Base-by-base conservation (phyloP, 1,139 yeast species). In the Saccharomyces pastorianus region DNA sequence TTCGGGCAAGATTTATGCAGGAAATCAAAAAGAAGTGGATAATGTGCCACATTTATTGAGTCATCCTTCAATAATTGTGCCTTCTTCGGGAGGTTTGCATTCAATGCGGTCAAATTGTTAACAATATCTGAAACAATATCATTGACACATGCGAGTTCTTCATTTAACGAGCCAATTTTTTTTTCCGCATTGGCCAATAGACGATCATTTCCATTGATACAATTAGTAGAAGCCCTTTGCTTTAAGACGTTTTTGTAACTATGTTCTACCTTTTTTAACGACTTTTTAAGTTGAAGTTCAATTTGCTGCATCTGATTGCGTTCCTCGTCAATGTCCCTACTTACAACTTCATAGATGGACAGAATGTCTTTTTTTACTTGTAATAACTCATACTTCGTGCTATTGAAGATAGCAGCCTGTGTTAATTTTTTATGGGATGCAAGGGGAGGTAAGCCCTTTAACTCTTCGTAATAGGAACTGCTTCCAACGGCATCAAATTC, bases 321-420 rank as follows among this genome's bases (percentile, higher is more conserved):
- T 50, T 67, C 71, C 9, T 56, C 48, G 6, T 55, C 50, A 2
- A 66, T 56, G 50, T 67, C 71, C 13, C 54, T 56, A n/a, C 51
- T 49, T 7, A 67, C 56, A 14, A 56, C 53, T 11, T 53, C 52
- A 53, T 63, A 60, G 25, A 67, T 56, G 6, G 52, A 47, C 2
- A 27, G 32, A 8, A 66, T 51, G 51, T 65, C 70, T 2, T 52
- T 42, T 34, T 56, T 56, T 1, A 66, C 63, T 47, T 60, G 64
- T 14, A 50, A 51, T 8, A 65, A 28, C 52, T 66, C 67, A 14
- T 53, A 50, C n/a, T 60, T 55, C 9, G 64, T 64, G 6, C 56
- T 57, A 14, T 54, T 50, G 50, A 66, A 64, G 29, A 67, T 61
- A 14, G 64, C 57, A 44, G 54, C 59, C 13, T 58, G 58, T 9